Conservation (phyloP, 1,139 yeast species). For the Hansenula lynferdii region DNA sequence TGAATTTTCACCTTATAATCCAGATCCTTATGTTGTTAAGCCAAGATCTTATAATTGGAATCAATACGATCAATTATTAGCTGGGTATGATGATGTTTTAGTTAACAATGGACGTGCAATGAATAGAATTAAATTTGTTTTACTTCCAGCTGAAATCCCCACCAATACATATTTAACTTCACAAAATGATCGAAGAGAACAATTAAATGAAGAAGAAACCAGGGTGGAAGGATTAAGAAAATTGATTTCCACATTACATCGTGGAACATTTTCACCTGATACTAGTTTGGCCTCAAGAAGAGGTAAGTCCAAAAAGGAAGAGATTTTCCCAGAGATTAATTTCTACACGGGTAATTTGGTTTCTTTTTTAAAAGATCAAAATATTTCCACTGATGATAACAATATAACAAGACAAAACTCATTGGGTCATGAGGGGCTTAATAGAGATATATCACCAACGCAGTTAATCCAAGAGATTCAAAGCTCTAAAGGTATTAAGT, state of each 20-base stretch:
- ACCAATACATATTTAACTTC: conserved; percentile 38
- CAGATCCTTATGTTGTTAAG: conserved; percentile 49
- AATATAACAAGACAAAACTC: conserved; percentile 21
- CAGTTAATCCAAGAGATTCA: conserved; percentile 67
- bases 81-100: conserved; percentile 79
- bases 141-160: conserved; percentile 70
- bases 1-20: conserved; percentile 52
- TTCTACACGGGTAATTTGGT: conserved; percentile 87
- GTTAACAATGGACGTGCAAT: conserved; percentile 49
- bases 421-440: conserved; percentile 29
- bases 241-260: conserved; percentile 61
- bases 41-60: conserved; percentile 79
- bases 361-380: conserved; percentile 53
- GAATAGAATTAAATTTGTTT: conserved; percentile 75
- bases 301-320: conserved; percentile 37
- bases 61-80: conserved; percentile 79
- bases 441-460: conserved; percentile 34
- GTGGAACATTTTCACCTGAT: conserved; percentile 45
- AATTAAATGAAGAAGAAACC: conserved; percentile 73
- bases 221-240: conserved; percentile 82
- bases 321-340: conserved; percentile 64
- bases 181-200: conserved; percentile 51
- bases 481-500: conserved; percentile 48
- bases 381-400: conserved; percentile 20
- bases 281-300: conserved; percentile 37